A percentile compares a stretch with the other conserved stretches of the same genome.
Evolutionary conservation across 495 filamentous ascomycete species (phyloP).

Genomic region (Chlorociboria aeruginascens): DNA sequence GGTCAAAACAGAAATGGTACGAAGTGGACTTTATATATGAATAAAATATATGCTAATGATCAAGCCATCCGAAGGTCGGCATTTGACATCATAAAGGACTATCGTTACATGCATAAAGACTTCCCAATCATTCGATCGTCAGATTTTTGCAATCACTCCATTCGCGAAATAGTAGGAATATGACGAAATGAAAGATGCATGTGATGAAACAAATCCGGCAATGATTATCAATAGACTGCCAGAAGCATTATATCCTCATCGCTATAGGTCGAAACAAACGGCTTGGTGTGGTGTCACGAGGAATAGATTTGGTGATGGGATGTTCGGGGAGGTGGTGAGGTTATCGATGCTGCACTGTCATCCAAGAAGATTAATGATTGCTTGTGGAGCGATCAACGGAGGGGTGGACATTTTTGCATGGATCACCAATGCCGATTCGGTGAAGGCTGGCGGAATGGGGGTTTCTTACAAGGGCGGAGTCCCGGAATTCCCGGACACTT

Average conservation of each 20-base stretch:
- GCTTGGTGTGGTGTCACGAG: background rate
- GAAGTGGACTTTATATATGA: too few species aligned
- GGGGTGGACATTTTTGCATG: background rate
- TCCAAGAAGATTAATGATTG: background rate
- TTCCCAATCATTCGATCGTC: too few species aligned
- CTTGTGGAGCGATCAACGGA: background rate
- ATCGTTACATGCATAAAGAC: too few species aligned
- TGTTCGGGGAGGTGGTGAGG: background rate
- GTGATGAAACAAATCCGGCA: slow-evolving; percentile 4
- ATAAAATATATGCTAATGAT: too few species aligned
- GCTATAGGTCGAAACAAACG: background rate
- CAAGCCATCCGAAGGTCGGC: too few species aligned
- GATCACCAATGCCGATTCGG: background rate
- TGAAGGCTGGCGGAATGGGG: background rate
- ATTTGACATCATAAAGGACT: too few species aligned
- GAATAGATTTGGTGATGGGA: background rate
- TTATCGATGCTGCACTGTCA: too few species aligned
- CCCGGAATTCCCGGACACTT: too few species aligned
- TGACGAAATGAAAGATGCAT: background rate
- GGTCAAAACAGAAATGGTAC: background rate
- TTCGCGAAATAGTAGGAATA: background rate
- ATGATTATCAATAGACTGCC: background rate
- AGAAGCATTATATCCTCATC: background rate
- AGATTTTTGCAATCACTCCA: background rate
- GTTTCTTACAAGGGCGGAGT: background rate